These are phyloP conservation scores for Elaeis guineensis DNA, from an alignment of 176 grass and related monocot genomes.

Conservation along the genomic window DNA sequence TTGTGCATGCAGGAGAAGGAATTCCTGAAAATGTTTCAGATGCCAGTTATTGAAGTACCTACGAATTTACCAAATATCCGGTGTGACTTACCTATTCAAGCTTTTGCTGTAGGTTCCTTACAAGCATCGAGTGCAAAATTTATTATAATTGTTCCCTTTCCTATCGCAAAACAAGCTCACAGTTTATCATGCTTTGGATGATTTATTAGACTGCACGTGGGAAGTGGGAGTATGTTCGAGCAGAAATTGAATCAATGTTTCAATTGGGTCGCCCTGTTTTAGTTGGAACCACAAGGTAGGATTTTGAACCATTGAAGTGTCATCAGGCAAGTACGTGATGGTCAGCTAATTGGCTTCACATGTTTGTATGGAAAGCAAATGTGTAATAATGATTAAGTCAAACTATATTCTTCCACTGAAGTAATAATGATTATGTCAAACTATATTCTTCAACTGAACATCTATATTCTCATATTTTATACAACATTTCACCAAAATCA, in stretches of 20 bases:
- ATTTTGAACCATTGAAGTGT: neutral
- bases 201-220: slow-evolving; percentile 71
- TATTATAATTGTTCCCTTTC: no score
- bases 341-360: neutral
- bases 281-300: slow-evolving; percentile 92
- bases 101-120: slow-evolving; percentile 71
- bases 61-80: slow-evolving; percentile 94
- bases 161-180: no score
- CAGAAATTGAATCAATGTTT: slow-evolving; percentile 85
- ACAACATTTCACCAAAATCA: no score
- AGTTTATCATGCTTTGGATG: slow-evolving; percentile 13
- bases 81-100: slow-evolving; percentile 79
- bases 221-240: slow-evolving; percentile 85
- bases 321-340: neutral
- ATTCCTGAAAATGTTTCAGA: slow-evolving; percentile 98
- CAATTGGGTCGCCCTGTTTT: slow-evolving; percentile 81
- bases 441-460: no score
- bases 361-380: no score
- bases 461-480: no score
- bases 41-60: slow-evolving; percentile 91
- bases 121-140: neutral
- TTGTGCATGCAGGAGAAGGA: slow-evolving; percentile 75
- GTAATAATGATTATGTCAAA: no score
- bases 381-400: no score
- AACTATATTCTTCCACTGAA: no score